Percentiles rank a stretch among this genome's conserved stretches.
These are phyloP conservation scores for Nicotiana otophora DNA, from an alignment of 257 asterid species.

Conservation along the genomic window DNA sequence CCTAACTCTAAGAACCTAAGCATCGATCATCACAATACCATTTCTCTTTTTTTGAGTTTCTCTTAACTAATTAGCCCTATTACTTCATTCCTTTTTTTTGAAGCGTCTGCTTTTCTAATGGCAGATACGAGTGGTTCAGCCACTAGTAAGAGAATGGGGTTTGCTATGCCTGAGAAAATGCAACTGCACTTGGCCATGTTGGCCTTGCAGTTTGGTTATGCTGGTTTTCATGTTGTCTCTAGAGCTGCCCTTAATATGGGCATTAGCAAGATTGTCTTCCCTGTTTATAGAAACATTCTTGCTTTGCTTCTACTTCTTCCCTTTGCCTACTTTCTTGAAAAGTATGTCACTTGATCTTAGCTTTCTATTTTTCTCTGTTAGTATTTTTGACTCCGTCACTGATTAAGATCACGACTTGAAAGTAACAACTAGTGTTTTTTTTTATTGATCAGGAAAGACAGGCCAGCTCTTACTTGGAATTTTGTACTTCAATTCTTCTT, in stretches of 20 bases:
- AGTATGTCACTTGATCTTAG: slow-evolving; percentile 26
- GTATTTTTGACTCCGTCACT: background rate
- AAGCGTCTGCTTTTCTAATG: slow-evolving; percentile 27
- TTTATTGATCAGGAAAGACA: slow-evolving; percentile 66
- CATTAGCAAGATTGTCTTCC: slow-evolving; percentile 93
- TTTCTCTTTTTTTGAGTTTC: background rate
- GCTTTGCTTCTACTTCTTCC: slow-evolving; percentile 89
- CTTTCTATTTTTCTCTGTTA: background rate
- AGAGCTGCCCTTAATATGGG: slow-evolving; percentile 98
- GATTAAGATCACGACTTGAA: background rate
- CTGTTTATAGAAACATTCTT: slow-evolving; percentile 87
- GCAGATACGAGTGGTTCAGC: slow-evolving; percentile 55
- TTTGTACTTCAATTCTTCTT: slow-evolving; percentile 75
- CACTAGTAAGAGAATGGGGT: slow-evolving; percentile 39
- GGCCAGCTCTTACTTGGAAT: slow-evolving; percentile 77
- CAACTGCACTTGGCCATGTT: slow-evolving; percentile 90
- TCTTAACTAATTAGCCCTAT: background rate
- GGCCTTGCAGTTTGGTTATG: slow-evolving; percentile 89
- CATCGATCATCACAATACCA: background rate
- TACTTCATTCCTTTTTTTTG: background rate
- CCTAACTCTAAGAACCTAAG: slow-evolving; percentile 42
- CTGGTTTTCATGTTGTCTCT: slow-evolving; percentile 95
- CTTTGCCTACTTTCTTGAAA: slow-evolving; percentile 92
- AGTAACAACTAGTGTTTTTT: background rate
- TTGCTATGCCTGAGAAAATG: slow-evolving; percentile 71